Base-by-base conservation (phyloP, 345 rosid species). In the Gossypium bickii region DNA sequence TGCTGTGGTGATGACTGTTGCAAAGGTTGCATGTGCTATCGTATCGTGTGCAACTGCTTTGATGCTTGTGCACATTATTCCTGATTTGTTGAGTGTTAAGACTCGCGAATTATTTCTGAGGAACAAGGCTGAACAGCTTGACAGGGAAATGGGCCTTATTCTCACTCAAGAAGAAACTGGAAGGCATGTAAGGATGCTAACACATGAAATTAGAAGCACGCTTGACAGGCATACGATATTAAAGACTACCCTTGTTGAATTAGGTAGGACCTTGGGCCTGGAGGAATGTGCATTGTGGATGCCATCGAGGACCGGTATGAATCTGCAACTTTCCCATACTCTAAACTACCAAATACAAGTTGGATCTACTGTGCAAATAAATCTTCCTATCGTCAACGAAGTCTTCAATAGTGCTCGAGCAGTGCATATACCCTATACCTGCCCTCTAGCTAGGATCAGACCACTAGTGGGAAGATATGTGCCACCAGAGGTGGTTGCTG, bases 231-330 rank as follows among this genome's bases (percentile, higher is more conserved):
- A 88, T 62, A 94, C 93, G 16, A 94, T 94, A 57, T 79, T 94
- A 24, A 87, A 81, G 74, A 94, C 98, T 58, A 94, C 98, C 27
- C 94, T 94, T n/a, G 94, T 92, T 44, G 97, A 94, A 84, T 81
- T 94, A 48, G 97, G 98, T 59, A 87, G 90, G 71, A 90, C 92
- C 13, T 89, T 94, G 67, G 81, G 85, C 52, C 84, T 94, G 9
- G 97, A 94, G 80, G 98, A 92, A 80, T 94, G 98, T 74, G 98
- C 90, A 1, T 70, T 94, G 80, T 94, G 98, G 98, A 94, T 94
- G 97, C 98, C 98, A 17, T 87, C 97, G 4, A 87, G 83, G 70
- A 82, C 81, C 47, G 93, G 93, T 73, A 56, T 73, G 34, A 80
- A 76, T 75, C 80, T 94, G 76, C 97, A 86, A 74, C 91, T 90